A percentile compares a stretch with the other conserved stretches of the same genome.
Evolutionary conservation across 2,329 filamentous ascomycete species (phyloP).

Genomic region (Colletotrichum karsti): DNA sequence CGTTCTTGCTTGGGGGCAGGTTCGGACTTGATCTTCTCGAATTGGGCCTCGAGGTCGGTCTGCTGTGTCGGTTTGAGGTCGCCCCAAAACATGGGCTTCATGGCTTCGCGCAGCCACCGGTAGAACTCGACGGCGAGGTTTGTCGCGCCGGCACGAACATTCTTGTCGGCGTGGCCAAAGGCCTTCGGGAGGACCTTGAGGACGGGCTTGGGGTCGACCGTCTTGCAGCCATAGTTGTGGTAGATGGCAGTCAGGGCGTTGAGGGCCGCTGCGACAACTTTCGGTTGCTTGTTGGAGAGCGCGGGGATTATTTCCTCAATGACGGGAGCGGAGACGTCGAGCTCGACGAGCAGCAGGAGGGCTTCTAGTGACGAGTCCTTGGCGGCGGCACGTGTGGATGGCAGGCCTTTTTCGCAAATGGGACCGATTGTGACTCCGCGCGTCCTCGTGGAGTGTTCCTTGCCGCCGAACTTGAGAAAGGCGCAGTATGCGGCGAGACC

Average conservation of each 20-base stretch:
- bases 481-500: slow-evolving; percentile 87
- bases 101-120: slow-evolving; percentile 94
- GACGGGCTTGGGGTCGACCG: slow-evolving; percentile 90
- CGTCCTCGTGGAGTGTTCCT: slow-evolving; percentile 81
- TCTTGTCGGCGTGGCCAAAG: slow-evolving; percentile 97
- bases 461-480: slow-evolving; percentile 90
- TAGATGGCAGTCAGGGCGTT: slow-evolving; percentile 83
- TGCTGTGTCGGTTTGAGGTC: slow-evolving; percentile 97
- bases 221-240: slow-evolving; percentile 94
- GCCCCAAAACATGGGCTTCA: slow-evolving; percentile 98
- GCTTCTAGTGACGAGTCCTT: slow-evolving; percentile 90
- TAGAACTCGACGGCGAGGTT: slow-evolving; percentile 94
- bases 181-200: slow-evolving; percentile 89
- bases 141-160: slow-evolving; percentile 93
- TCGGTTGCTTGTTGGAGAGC: slow-evolving; percentile 88
- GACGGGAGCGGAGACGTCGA: slow-evolving; percentile 85
- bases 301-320: slow-evolving; percentile 90
- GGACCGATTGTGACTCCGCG: slow-evolving; percentile 77
- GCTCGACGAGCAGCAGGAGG: slow-evolving; percentile 86
- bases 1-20: slow-evolving; percentile 89
- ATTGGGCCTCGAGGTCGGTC: slow-evolving; percentile 89
- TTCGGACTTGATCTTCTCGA: slow-evolving; percentile 92
- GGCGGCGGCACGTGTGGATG: slow-evolving; percentile 86
- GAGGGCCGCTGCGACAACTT: slow-evolving; percentile 78
- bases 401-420: slow-evolving; percentile 90